Base-by-base conservation (phyloP, 345 rosid genomes). In the Brassica incana region DNA sequence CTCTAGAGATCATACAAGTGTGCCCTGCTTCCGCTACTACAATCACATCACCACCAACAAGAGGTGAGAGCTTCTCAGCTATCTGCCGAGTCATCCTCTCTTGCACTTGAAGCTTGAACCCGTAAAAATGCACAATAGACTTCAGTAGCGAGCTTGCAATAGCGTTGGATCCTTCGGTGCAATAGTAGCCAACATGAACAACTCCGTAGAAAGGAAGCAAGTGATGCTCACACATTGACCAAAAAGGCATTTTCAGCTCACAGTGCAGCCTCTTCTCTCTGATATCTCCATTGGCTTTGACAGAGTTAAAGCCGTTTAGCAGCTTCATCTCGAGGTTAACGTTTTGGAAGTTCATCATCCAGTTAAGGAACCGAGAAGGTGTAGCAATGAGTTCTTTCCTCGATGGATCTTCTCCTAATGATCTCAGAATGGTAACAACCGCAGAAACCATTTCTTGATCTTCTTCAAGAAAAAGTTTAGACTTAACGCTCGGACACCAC, bases 171-270 rank as follows among this genome's bases (percentile, higher is more conserved):
- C 89, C 98, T 81, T 84, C 84, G 2, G 79, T 75, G 52, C 59
- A 56, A 74, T 88, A 85, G 84, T 89, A 96, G 40, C 97, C 99
- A 8, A 93, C 79, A 70, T 96, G 99, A 74, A 92, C 95, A 6
- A 86, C 92, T 36, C 99, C 98, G 18, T 91, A 88, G 79, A 96
- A 96, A 12, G 98, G 99, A 82, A 96, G 97, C 60, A 96, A 84
- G 81, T 96, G 98, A 86, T 96, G 99, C 78, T 96, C 97, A 23
- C 99, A 96, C 75, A 86, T 95, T 71, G 99, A 93, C 91, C 99
- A 93, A 75, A 96, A 86, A 0, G 90, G 66, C 9, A 96, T 15
- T 79, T 87, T 90, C 77, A 90, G 80, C 82, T 92, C 98, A n/a
- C 89, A 88, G 29, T 76, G 84, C 8, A 93, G 67, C 45, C 54